Evolutionary conservation across 169 alveolate genomes (phyloP), one percentile per base, ranked within the genome.

Genomic region (Theileria annulata): DNA sequence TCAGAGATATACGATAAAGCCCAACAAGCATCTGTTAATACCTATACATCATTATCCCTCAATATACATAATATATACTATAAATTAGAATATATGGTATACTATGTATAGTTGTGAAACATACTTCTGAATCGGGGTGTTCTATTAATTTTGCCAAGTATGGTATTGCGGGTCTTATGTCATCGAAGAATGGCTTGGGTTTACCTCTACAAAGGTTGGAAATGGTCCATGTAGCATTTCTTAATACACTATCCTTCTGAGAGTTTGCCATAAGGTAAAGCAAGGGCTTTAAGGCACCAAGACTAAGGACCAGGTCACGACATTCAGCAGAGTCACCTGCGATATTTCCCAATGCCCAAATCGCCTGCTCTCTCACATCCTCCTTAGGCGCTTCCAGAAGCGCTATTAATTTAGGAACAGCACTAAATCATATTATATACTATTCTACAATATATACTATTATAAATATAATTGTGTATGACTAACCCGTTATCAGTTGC

Each of bases 301-400:
- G 92, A 17, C 92, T 88, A 51, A 96, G 71, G 17, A 95, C 97
- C 49, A 93, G 69, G 70, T 97, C 98, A 54, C 99, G 88, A 71
- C 97, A 95, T 77, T 96, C 93, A 48, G 98, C 96, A 28, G 98
- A 93, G 76, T 97, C 99, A 15, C 99, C 99, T 27, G 99, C 99
- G 80, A 97, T 97, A 92, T 97, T 97, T 25, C 99, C 99, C 60
- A 97, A 83, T 0, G 99, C 99, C 99, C 99, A 97, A 28, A 96
- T 96, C 23, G 99, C 99, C 91, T 97, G 99, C 81, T 97, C 99
- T 59, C 96, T 90, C 17, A 96, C 99, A 70, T 96, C 99, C 48
- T 93, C 96, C 76, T 93, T 85, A 4, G 98, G 97, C 37, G 98
- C 92, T 72, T 85, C 88, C 81, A 95, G 83, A 56, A 95, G 88